These are phyloP conservation scores for Lentinula sp. DNA, from an alignment of 768 basidiomycete genomes.

Conservation along the genomic window DNA sequence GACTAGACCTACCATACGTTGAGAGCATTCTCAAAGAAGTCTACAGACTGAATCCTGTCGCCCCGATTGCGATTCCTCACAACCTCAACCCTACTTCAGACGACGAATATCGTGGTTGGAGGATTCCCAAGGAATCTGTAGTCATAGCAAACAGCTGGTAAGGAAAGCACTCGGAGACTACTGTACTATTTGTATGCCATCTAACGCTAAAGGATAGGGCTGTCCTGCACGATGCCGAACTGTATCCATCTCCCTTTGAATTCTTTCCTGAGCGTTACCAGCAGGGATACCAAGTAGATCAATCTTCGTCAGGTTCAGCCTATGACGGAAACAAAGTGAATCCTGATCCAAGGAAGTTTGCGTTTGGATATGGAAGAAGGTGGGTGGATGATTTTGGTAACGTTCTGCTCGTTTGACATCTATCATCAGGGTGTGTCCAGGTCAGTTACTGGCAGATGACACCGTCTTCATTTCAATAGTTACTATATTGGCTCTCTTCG, in stretches of 20 bases:
- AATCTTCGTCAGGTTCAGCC: neutral
- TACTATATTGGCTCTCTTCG: constrained; percentile 3
- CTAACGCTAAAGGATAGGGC: constrained; percentile 11
- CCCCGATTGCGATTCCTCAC: constrained; percentile 23
- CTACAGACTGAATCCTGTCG: constrained; percentile 13
- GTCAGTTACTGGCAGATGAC: neutral
- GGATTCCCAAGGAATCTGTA: constrained; percentile 28
- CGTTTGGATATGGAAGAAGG: constrained; percentile 22
- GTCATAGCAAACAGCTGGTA: constrained; percentile 29
- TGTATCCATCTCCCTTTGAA: constrained; percentile 18
- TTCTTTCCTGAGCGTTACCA: constrained; percentile 23
- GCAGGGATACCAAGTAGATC: neutral
- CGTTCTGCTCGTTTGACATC: neutral
- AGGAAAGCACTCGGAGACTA: neutral
- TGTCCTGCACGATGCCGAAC: constrained; percentile 21
- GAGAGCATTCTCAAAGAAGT: constrained; percentile 15
- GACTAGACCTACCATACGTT: constrained; percentile 16
- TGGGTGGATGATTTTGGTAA: neutral
- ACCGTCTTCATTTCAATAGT: constrained; percentile 7
- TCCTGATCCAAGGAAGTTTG: constrained; percentile 4
- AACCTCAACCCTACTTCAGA: constrained; percentile 16
- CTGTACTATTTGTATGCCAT: neutral
- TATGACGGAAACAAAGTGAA: constrained; percentile 11
- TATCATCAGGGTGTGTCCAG: neutral
- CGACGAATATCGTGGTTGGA: constrained; percentile 26